Evolutionary conservation across 2,329 filamentous ascomycete species (phyloP), one percentile per base, ranked within the genome.

Genomic region (Claviceps sp.): DNA sequence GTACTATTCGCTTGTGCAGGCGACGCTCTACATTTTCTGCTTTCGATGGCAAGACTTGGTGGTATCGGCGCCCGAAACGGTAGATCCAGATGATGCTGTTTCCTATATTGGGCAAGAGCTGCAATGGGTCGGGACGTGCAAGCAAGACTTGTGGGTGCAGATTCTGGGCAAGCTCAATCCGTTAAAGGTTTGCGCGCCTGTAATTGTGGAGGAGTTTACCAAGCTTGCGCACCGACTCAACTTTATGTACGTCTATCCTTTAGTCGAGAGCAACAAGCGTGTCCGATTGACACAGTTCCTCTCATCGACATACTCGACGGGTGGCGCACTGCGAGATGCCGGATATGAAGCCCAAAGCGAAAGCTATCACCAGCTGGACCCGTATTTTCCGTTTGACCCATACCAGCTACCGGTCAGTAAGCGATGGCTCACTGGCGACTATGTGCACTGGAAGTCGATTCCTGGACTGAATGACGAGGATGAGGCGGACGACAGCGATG

Each of bases 381-480:
- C 89, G 0, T 96, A 95, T 66, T 98, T 97, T 62, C 93, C 93
- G 0, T 98, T 98, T 62, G 93, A 98, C 64, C 94, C 94, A 2
- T 98, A 97, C 66, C 85, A 91, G 61, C 73, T 98, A 48, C 90
- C 90, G 0, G 74, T 82, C 58, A 96, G 90, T 66, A 89, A 87
- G 67, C 78, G 82, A 54, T 97, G 93, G 94, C 71, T 98, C 13
- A 85, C 89, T 56, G 77, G 79, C 20, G 85, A 94, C 63, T 96
- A 95, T 62, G 77, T 91, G 34, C 75, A 83, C 49, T 96, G 89
- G 87, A 79, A 80, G 56, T 78, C 82, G 5, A 79, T 94, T 38
- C 81, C 82, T 0, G 87, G 86, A 0, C 68, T 89, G 11, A 77
- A 84, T 54, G 75, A 75, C 24, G 76, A 77, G 5, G 73, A 75